A percentile compares a stretch with the other conserved stretches of the same genome.
Conservation (phyloP, 73 alveolate species). For the Uronychia setigera region DNA sequence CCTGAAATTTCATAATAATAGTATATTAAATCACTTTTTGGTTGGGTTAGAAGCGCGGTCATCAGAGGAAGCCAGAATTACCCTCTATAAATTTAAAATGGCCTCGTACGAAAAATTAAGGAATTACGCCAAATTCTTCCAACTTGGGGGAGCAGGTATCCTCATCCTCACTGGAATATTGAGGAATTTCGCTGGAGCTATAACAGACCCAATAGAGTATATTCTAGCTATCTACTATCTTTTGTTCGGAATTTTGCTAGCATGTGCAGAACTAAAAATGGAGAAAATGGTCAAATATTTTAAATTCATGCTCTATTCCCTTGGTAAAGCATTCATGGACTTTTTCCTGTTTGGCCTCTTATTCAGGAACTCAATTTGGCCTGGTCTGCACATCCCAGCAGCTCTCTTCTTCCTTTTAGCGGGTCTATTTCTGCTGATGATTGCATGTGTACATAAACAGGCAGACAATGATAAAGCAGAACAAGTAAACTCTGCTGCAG, state of each 20-base stretch:
- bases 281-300: slow-evolving; percentile 25
- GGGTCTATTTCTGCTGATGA: no score
- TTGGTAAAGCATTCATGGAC: slow-evolving; percentile 63
- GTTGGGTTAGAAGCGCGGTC: no score
- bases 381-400: slow-evolving; percentile 17
- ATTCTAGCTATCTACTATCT: slow-evolving; percentile 50
- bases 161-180: neutral
- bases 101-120: no score
- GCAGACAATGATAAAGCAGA: no score
- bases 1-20: no score
- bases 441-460: no score
- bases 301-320: slow-evolving; percentile 39
- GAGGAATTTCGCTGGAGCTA: neutral
- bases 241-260: slow-evolving; percentile 28
- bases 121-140: slow-evolving; percentile 19
- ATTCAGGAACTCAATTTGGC: neutral
- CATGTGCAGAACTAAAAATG: slow-evolving; percentile 34
- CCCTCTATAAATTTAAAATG: no score
- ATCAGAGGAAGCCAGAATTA: no score
- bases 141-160: slow-evolving; percentile 12
- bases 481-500: no score
- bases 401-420: slow-evolving; percentile 21
- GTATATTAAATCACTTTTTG: no score
- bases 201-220: slow-evolving; percentile 16
- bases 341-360: slow-evolving; percentile 41